Conservation (phyloP, 202 grass and related monocot genomes). For the Brachypodium distachyon region DNA sequence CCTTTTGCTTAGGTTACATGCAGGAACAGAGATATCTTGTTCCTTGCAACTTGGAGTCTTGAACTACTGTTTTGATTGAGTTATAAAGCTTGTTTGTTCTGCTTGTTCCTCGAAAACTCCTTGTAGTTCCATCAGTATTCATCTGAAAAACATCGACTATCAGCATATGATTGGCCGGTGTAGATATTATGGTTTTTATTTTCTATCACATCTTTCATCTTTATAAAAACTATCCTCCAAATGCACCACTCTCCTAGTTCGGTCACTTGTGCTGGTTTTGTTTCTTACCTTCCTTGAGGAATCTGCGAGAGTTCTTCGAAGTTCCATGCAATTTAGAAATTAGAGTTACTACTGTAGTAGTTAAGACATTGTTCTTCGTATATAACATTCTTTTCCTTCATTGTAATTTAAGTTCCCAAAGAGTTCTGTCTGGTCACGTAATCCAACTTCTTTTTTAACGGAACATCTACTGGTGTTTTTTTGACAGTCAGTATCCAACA, state of each 20-base stretch:
- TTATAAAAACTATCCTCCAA: not conserved
- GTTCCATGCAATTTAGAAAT: not conserved
- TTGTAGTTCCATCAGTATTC: not conserved
- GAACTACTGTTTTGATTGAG: not conserved
- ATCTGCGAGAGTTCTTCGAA: not conserved
- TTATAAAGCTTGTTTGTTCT: not conserved
- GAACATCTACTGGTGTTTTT: not conserved
- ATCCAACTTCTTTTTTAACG: too few species aligned
- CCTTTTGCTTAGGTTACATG: not conserved
- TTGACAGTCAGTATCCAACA: not conserved
- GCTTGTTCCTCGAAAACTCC: not conserved
- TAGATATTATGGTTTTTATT: not conserved
- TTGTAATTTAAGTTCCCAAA: too few species aligned
- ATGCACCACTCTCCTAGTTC: not conserved
- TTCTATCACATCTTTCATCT: not conserved
- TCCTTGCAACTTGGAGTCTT: not conserved
- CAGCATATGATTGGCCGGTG: not conserved
- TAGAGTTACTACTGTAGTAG: not conserved
- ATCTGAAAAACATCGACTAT: too few species aligned
- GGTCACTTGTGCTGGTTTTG: not conserved
- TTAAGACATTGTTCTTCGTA: not conserved
- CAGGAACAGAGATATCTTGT: not conserved
- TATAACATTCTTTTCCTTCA: too few species aligned
- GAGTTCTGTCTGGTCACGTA: too few species aligned
- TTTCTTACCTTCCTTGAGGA: not conserved